phyloP scores from a whole-genome alignment of 768 basidiomycete species.

The Russula dissimulans region DNA sequence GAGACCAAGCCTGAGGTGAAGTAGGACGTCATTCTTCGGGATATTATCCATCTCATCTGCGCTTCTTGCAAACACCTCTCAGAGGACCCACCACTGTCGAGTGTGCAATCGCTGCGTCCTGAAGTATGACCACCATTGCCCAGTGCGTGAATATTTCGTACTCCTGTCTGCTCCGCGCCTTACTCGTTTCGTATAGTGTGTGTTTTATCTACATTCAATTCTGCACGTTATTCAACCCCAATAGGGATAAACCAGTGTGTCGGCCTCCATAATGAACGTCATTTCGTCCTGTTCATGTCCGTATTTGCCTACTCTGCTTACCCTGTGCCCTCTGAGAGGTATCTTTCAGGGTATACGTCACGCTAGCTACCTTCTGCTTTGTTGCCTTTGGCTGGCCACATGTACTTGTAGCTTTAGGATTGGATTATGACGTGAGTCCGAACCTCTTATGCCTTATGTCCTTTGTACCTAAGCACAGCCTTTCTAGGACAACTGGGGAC shows the following conservation, averaged over 20 bases:
- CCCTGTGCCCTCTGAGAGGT: neutral
- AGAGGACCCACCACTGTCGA: slow-evolving; percentile 91
- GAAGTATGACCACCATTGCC: slow-evolving; percentile 89
- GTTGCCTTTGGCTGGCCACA: slow-evolving; percentile 53
- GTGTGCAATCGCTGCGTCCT: slow-evolving; percentile 86
- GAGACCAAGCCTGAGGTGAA: slow-evolving; percentile 15
- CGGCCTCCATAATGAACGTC: slow-evolving; percentile 88
- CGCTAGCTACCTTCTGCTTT: slow-evolving; percentile 56
- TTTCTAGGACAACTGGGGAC: slow-evolving; percentile 21
- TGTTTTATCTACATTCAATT: slow-evolving; percentile 1
- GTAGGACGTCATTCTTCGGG: neutral
- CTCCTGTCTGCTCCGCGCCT: neutral
- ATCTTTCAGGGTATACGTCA: slow-evolving; percentile 62
- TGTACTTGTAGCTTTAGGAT: slow-evolving; percentile 49
- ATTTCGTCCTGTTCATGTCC: slow-evolving; percentile 92
- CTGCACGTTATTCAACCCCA: neutral
- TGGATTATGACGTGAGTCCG: slow-evolving; percentile 35
- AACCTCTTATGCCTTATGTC: neutral
- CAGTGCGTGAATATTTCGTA: slow-evolving; percentile 46
- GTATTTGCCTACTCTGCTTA: slow-evolving; percentile 22
- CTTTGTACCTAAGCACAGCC: neutral
- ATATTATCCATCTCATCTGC: neutral
- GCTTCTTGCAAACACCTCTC: neutral
- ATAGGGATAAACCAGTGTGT: slow-evolving; percentile 97
- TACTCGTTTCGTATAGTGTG: neutral